phyloP scores from a whole-genome alignment of 2,329 filamentous ascomycete species.

The Emmonsiellopsis sp. region DNA sequence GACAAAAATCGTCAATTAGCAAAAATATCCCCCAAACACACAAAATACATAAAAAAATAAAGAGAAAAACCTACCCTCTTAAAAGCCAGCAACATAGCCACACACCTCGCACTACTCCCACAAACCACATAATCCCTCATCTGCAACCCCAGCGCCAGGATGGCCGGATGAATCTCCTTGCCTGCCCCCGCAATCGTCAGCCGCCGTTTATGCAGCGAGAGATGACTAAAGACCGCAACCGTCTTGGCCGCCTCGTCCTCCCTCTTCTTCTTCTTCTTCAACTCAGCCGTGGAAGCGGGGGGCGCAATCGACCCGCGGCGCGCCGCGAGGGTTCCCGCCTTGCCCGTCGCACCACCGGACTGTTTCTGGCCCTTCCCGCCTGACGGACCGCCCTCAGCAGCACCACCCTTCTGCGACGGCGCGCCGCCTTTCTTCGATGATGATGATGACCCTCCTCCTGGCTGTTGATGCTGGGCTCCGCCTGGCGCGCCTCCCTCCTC shows the following conservation, averaged over 20 bases:
- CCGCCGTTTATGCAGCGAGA: constrained; percentile 66
- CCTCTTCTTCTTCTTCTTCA: constrained; percentile 42
- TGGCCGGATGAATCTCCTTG: constrained; percentile 73
- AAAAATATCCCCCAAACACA: constrained; percentile 9
- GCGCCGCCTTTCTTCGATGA: constrained; percentile 24
- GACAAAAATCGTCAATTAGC: not conserved
- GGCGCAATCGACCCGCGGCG: not conserved
- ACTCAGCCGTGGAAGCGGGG: constrained; percentile 18
- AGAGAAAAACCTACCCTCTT: constrained; percentile 54
- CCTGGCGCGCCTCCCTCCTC: constrained; percentile 36
- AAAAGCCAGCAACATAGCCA: constrained; percentile 80
- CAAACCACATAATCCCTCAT: constrained; percentile 82
- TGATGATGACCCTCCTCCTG: constrained; percentile 19
- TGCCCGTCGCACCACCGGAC: not conserved
- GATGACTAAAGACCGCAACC: constrained; percentile 70
- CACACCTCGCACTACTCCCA: constrained; percentile 78
- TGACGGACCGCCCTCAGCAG: constrained; percentile 19
- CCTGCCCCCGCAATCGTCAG: constrained; percentile 50
- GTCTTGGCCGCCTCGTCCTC: constrained; percentile 49
- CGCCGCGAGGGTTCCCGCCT: not conserved
- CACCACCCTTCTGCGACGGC: constrained; percentile 8
- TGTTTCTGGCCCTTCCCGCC: constrained; percentile 20
- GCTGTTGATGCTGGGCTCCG: constrained; percentile 28
- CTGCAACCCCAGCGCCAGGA: constrained; percentile 78
- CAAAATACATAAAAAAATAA: not conserved